Percentiles rank a stretch among this genome's conserved stretches.
Conservation (phyloP, 148 eudicot genomes). For the Vaccinium vitisidaea region DNA sequence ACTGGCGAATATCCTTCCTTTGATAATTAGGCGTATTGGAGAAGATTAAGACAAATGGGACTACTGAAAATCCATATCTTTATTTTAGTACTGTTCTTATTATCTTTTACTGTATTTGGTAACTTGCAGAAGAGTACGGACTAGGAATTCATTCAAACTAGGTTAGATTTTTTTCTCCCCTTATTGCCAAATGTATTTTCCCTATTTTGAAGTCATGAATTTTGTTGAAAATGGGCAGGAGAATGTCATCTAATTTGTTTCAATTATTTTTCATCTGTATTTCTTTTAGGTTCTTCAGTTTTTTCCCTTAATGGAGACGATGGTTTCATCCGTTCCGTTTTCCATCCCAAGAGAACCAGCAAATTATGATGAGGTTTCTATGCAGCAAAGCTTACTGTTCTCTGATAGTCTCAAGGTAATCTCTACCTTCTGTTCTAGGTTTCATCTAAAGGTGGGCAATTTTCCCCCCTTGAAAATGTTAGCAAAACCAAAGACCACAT, state of each 20-base stretch:
- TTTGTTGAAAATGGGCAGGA: not conserved
- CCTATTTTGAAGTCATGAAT: not conserved
- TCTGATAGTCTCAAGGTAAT: constrained; percentile 86
- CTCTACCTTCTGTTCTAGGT: not conserved
- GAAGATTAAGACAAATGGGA: constrained; percentile 36
- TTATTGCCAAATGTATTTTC: not conserved
- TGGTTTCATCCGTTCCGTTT: constrained; percentile 43
- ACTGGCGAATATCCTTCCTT: constrained; percentile 22
- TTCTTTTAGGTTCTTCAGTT: constrained; percentile 12
- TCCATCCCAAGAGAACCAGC: constrained; percentile 50
- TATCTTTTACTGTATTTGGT: not conserved
- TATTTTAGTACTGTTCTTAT: constrained; percentile 26
- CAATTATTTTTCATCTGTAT: constrained; percentile 4
- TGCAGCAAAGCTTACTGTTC: constrained; percentile 86
- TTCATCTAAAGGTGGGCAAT: not conserved
- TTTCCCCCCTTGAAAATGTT: not conserved
- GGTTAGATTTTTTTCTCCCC: not conserved
- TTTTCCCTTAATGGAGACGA: constrained; percentile 50
- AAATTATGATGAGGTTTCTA: constrained; percentile 73
- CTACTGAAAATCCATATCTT: constrained; percentile 13
- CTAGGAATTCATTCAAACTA: not conserved
- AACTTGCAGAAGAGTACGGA: not conserved
- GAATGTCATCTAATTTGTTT: not conserved
- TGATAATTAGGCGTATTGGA: constrained; percentile 32
- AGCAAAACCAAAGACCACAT: not conserved